Conservation (phyloP, 2,329 filamentous ascomycete genomes). For the Colletotrichum sp. region DNA sequence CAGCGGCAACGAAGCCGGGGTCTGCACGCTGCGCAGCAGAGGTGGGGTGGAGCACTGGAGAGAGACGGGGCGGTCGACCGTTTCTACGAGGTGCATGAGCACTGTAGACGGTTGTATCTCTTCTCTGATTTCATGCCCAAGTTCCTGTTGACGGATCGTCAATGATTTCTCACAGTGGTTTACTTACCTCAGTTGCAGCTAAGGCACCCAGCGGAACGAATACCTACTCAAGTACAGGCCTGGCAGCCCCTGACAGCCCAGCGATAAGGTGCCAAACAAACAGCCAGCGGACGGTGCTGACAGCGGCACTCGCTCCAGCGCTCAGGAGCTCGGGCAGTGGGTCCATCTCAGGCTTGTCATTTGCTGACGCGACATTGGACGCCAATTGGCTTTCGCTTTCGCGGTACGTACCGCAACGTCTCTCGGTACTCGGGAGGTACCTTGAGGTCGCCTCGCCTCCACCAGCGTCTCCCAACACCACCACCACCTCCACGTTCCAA, state of each 20-base stretch:
- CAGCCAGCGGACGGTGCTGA: slow-evolving; percentile 2
- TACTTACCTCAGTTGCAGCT: too few relatives aligned
- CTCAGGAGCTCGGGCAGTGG: slow-evolving; percentile 10
- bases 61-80: not conserved
- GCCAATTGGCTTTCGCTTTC: not conserved
- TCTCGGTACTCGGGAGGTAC: not conserved
- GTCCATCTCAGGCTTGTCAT: not conserved
- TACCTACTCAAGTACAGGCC: too few relatives aligned
- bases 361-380: not conserved
- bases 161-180: too few relatives aligned
- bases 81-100: not conserved
- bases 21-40: not conserved
- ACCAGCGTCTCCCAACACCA: not conserved
- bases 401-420: not conserved
- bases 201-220: too few relatives aligned
- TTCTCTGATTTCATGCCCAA: not conserved
- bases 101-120: not conserved
- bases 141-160: too few relatives aligned
- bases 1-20: not conserved
- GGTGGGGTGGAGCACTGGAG: not conserved
- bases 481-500: not conserved
- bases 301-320: slow-evolving; percentile 7
- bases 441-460: not conserved
- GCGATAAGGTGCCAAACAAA: slow-evolving; percentile 1
- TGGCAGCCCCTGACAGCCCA: not conserved